Evolutionary conservation across 495 filamentous ascomycete species (phyloP).

Genomic region (Penicillium waksmanii): DNA sequence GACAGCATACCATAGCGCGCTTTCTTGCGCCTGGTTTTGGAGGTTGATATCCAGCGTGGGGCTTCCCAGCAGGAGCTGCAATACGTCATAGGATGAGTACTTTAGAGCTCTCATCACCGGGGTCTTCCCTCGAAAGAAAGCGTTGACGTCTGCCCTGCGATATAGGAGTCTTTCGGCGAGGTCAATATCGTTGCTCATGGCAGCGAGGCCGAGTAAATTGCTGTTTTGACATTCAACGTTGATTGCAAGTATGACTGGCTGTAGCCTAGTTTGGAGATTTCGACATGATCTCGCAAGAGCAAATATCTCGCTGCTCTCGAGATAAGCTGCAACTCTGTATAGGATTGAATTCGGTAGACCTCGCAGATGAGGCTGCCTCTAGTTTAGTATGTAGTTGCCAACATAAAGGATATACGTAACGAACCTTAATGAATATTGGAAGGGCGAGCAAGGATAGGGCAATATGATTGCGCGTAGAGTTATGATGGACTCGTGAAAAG

Average conservation of each 20-base stretch:
- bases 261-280: not conserved
- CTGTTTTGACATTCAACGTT: not conserved
- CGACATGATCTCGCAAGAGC: too few relatives aligned
- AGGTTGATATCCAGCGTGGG: constrained; percentile 12
- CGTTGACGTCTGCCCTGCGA: not conserved
- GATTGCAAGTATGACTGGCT: not conserved
- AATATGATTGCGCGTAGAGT: not conserved
- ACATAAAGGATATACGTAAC: too few relatives aligned
- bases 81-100: not conserved
- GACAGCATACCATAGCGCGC: not conserved
- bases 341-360: too few relatives aligned
- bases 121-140: not conserved
- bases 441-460: too few relatives aligned
- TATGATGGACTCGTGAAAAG: constrained; percentile 1
- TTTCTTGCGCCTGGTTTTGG: constrained; percentile 10
- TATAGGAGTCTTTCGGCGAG: not conserved
- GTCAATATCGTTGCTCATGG: not conserved
- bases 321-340: too few relatives aligned
- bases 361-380: too few relatives aligned
- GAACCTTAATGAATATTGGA: too few relatives aligned
- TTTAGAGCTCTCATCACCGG: constrained; percentile 2
- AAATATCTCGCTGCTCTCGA: not conserved
- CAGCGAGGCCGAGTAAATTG: not conserved
- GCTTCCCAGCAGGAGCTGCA: constrained; percentile 9
- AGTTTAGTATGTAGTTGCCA: too few relatives aligned